Base-by-base conservation (phyloP, 306 rosid genomes). In the Vigna hirtella region DNA sequence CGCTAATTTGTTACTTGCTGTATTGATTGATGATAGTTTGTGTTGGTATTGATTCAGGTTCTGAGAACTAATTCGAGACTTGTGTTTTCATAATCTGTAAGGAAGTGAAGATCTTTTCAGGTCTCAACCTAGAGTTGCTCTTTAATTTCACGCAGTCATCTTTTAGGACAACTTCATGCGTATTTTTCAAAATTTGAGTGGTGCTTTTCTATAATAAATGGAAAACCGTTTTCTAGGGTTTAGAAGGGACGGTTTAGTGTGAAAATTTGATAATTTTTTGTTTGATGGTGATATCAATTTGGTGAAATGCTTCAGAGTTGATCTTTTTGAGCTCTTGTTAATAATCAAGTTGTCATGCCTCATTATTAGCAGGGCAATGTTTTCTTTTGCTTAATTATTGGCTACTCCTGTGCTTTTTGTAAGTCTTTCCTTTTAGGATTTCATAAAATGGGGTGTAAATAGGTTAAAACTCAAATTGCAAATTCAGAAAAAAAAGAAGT, bases 141-240 rank as follows among this genome's bases (percentile, higher is more conserved):
- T 45, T 11, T 45, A 45, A 45, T 45, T 2, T 45, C 50, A 1
- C 0, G 50, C 50, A 2, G 50, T 45, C 6, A 7, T 38, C 38
- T 47, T 68, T 30, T 32, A 20, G 72, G 62, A 49, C 58, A 10
- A 30, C 0, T 81, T 74, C 56, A 48, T 81, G 73, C 59, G 24
- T 24, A 3, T 14, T 32, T 55, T 26, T 28, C 24, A 1, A 9
- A 76, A 52, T 7, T 76, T 14, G 70, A 63, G 48, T 70, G 22
- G 13, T 40, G 53, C 61, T 62, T 28, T 11, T 24, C 11, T 18
- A 13, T 81, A 70, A 82, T 58, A 38, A 66, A 38, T 45, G 70
- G 0, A n/a, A 42, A 76, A 51, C 63, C 18, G 24, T 9, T 63
- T 49, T 43, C 28, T 18, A 51, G 66, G 52, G 61, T 9, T 61